A percentile compares a stretch with the other conserved stretches of the same genome.
Evolutionary conservation across 768 basidiomycete species (phyloP).

Genomic region (Leucogyrophana mollusca): DNA sequence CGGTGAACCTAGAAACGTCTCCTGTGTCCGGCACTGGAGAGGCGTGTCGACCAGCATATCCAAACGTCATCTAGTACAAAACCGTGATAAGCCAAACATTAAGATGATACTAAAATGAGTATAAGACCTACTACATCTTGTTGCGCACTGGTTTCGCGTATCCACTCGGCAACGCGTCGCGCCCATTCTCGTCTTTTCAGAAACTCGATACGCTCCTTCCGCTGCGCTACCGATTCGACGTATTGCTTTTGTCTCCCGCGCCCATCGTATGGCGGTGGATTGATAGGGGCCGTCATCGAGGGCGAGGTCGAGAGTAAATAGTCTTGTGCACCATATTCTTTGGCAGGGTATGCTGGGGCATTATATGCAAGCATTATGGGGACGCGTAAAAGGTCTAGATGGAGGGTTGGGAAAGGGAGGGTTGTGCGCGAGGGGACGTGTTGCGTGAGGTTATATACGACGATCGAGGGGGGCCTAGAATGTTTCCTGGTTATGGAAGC

Average conservation of each 20-base stretch:
- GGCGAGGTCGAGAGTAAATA: slow-evolving; percentile 1
- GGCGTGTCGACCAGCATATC: slow-evolving; percentile 11
- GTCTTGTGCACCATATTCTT: slow-evolving; percentile 6
- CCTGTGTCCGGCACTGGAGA: slow-evolving; percentile 5
- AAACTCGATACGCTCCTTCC: slow-evolving; percentile 52
- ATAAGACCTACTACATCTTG: slow-evolving; percentile 19
- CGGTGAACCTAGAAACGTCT: neutral
- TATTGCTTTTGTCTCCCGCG: slow-evolving; percentile 45
- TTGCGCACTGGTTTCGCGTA: slow-evolving; percentile 28
- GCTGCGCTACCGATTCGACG: slow-evolving; percentile 44
- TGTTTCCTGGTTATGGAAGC: slow-evolving; percentile 6
- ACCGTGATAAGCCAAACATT: neutral
- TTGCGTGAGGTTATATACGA: slow-evolving; percentile 8
- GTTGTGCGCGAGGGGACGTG: slow-evolving; percentile 9
- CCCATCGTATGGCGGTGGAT: slow-evolving; percentile 34
- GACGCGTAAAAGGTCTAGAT: neutral
- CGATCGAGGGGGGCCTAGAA: slow-evolving; percentile 3
- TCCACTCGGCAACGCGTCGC: slow-evolving; percentile 37
- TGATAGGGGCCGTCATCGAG: slow-evolving; percentile 24
- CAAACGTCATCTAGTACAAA: slow-evolving; percentile 16
- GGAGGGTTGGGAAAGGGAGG: slow-evolving; percentile 7
- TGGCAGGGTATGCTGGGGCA: slow-evolving; percentile 7
- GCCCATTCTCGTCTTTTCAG: slow-evolving; percentile 46
- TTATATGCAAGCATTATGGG: slow-evolving; percentile 19
- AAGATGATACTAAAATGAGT: neutral